Conservation (phyloP, 1,139 yeast genomes). For the Hanseniaspora uvarum region DNA sequence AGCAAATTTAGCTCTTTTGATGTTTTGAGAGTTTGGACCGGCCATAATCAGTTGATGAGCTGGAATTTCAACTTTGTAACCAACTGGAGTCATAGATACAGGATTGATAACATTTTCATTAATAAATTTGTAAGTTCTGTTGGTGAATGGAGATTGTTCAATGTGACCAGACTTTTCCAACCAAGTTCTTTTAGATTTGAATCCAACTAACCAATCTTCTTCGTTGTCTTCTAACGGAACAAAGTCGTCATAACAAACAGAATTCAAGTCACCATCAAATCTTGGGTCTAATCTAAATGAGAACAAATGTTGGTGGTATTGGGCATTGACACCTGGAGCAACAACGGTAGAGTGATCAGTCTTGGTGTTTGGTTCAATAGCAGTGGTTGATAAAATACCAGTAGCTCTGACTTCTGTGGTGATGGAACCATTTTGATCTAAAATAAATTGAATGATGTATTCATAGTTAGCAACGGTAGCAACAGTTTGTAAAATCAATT, state of each 20-base stretch:
- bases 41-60: conserved; percentile 61
- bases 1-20: conserved; percentile 48
- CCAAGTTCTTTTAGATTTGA: conserved; percentile 50
- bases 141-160: conserved; percentile 67
- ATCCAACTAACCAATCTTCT: conserved; percentile 71
- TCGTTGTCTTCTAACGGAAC: conserved; percentile 52
- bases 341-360: conserved; percentile 80
- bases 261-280: conserved; percentile 71
- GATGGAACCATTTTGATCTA: conserved; percentile 74
- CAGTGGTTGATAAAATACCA: conserved; percentile 76
- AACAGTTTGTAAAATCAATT: conserved; percentile 73
- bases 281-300: conserved; percentile 83
- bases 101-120: conserved; percentile 74
- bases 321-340: conserved; percentile 79
- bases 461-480: conserved; percentile 89
- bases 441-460: conserved; percentile 65
- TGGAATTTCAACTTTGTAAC: conserved; percentile 68
- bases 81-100: conserved; percentile 66
- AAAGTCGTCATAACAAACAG: conserved; percentile 68
- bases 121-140: conserved; percentile 67
- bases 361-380: conserved; percentile 62
- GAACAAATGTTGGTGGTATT: conserved; percentile 79
- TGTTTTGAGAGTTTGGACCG: conserved; percentile 42
- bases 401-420: conserved; percentile 81
- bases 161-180: conserved; percentile 65